Percentiles rank a stretch among this genome's conserved stretches.
Conservation (phyloP, 345 rosid species). For the Trapa incisa region DNA sequence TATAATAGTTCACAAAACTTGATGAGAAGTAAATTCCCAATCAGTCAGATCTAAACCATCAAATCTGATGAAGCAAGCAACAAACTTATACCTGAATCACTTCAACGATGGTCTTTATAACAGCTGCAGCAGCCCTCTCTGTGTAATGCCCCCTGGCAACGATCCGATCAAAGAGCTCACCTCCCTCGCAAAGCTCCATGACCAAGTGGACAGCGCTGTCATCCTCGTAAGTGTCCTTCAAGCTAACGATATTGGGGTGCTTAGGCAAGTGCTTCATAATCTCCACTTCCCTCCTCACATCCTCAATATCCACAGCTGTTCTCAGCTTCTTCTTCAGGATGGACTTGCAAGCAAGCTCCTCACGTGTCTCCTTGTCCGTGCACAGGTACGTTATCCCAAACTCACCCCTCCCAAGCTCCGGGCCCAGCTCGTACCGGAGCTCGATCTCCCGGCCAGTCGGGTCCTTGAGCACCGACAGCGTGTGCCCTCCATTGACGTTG, state of each 20-base stretch:
- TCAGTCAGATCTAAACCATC: constrained; percentile 9
- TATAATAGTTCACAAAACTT: neutral
- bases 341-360: constrained; percentile 72
- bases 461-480: constrained; percentile 49
- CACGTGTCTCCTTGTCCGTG: constrained; percentile 45
- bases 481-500: constrained; percentile 26
- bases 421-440: constrained; percentile 52
- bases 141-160: constrained; percentile 95
- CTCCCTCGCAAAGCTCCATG: constrained; percentile 96
- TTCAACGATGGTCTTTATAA: constrained; percentile 77
- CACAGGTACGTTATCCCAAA: constrained; percentile 86
- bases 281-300: constrained; percentile 94
- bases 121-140: constrained; percentile 89
- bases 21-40: neutral
- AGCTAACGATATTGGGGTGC: constrained; percentile 63
- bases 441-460: constrained; percentile 72
- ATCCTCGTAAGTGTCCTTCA: constrained; percentile 84
- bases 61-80: neutral
- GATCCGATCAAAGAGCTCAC: constrained; percentile 92
- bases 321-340: constrained; percentile 92
- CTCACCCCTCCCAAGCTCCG: constrained; percentile 98
- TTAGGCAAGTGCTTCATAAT: constrained; percentile 85
- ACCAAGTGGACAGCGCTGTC: constrained; percentile 83
- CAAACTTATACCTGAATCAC: constrained; percentile 67
- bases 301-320: constrained; percentile 83